phyloP scores from a whole-genome alignment of 345 rosid species.

The Eucalyptus sp. region DNA sequence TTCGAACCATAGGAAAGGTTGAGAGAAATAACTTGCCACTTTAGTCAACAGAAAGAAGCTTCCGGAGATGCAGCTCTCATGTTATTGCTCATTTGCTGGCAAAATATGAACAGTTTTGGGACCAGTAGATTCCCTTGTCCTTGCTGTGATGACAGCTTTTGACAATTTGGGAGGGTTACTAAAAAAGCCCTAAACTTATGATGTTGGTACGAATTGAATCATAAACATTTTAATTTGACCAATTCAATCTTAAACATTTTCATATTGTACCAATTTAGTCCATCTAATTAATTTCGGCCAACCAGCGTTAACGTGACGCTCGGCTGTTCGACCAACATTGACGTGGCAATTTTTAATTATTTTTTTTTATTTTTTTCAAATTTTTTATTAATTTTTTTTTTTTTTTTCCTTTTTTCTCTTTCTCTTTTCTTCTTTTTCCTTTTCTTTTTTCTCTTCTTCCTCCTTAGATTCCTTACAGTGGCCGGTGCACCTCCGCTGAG shows the following conservation, averaged over 20 bases:
- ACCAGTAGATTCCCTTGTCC: background rate
- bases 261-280: rapidly evolving
- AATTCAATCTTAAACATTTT: rapidly evolving
- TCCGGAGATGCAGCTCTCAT: background rate
- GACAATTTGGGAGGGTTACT: background rate
- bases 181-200: no score
- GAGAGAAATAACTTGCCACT: background rate
- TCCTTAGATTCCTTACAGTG: rapidly evolving
- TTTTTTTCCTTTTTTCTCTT: no score
- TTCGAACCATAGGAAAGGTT: background rate
- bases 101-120: background rate
- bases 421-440: no score
- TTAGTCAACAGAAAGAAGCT: background rate
- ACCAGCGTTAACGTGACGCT: rapidly evolving
- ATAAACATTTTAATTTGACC: rapidly evolving
- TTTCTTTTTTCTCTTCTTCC: no score
- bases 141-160: background rate
- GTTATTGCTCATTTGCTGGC: background rate
- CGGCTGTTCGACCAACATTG: rapidly evolving
- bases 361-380: rapidly evolving
- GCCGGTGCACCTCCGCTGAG: rapidly evolving
- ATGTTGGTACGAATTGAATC: rapidly evolving
- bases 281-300: rapidly evolving
- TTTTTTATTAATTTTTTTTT: no score
- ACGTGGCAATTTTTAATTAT: no score